Base-by-base conservation (phyloP, 139 green algal species). In the Coelastrella sp. region DNA sequence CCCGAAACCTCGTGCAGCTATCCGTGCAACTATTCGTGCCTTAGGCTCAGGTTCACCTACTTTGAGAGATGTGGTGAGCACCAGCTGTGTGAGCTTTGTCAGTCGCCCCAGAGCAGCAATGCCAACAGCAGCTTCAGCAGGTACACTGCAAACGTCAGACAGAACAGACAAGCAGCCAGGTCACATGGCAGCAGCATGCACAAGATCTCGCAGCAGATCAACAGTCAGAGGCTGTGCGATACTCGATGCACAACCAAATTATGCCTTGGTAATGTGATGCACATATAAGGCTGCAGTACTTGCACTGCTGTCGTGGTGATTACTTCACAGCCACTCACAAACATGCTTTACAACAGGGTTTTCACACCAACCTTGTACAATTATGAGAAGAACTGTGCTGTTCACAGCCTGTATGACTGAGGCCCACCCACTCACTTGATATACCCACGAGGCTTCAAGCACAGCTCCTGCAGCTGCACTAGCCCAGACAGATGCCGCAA, bases 401-500 rank as follows among this genome's bases (percentile, higher is more conserved):
- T 71, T 19, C 0, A 3, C 61, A 71, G 10, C 61, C 8, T 13
- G 10, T 13, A 10, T 71, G 61, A 10, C 8, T 71, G 11, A 19
- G 61, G 8, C 11, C 61, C 10, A 71, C 16, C 11, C 8, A 22
- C 83, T 80, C 23, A 88, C 83, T 88, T 80, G 54, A 80, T 88
- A 57, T 80, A 88, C 0, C 68, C 83, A 7, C 83, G 17, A 1
- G 83, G 83, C 54, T 80, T 80, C 7, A 88, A 17, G 23, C 77
- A 22, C 17, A 88, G 83, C 47, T 88, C 83, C 83, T 88, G 83
- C 68, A 88, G 83, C 54, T 58, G 68, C 11, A 5, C 10, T 23
- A 88, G 83, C 5, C 83, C 66, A 58, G 83, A 60, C 54, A 88
- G 66, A 61, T 88, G 66, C 19, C 66, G 54, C 83, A 88, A 66